Evolutionary conservation across 2,329 filamentous ascomycete species (phyloP), one percentile per base, ranked within the genome.

Genomic region (Phoma sp.): DNA sequence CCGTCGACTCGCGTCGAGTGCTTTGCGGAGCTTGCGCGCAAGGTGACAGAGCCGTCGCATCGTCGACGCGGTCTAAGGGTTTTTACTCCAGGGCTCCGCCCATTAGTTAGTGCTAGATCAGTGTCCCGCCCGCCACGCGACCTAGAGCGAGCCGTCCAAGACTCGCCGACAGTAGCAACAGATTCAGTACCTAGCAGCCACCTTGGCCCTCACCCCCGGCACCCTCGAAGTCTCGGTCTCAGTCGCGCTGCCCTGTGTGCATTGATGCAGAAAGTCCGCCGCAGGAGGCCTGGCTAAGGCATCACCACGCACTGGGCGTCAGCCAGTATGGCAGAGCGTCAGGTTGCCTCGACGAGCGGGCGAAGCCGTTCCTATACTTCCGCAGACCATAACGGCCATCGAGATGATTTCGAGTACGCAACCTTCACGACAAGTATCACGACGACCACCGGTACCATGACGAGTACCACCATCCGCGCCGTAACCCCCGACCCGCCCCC

Each of bases 401-500:
- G 47, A 4, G 46, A 52, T 37, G 35, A 39, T 4, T 38, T 49
- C 32, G 42, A 49, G 27, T 52, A 55, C 36, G 40, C 47, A 10
- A 49, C 38, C 30, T 51, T 50, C 23, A 51, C 48, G 7, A 52
- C 54, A 3, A 39, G 47, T 4, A 36, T 54, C 5, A 44, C 36
- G 38, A 51, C 42, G 13, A 33, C 36, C n/a, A 44, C 11, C 22
- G 39, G 46, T 43, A 48, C 47, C 11, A 45, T 27, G 11, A 50
- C 32, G 24, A 48, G 57, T 13, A 57, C 53, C 44, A 68, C 82
- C 40, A 83, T 88, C 66, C 85, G 88, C 59, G 78, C 86, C 52
- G 86, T 89, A 60, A 89, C 87, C 58, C 87, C 88, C 61, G 88
- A 91, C 38, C 65, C 62, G 4, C 58, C 65, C 48, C 51, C 57